Evolutionary conservation across 2,329 filamentous ascomycete genomes (phyloP), one percentile per base, ranked within the genome.

Genomic region (Hypoxylon sp.): DNA sequence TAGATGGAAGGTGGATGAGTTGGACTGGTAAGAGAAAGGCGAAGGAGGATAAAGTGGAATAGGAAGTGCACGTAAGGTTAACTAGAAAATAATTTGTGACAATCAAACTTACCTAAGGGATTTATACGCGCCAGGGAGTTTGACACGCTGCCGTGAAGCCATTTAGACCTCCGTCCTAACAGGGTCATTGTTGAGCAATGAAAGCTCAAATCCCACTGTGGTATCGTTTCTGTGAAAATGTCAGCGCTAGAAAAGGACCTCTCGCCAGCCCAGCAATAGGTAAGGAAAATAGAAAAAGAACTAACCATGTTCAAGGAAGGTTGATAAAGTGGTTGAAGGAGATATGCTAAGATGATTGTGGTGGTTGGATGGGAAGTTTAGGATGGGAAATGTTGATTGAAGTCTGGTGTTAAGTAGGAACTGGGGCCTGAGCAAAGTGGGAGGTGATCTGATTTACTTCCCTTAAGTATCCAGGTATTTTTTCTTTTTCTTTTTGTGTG

Each of bases 401-500:
- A 20, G 7, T 40, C 14, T 14, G 4, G 33, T 40, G 5, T 40
- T 40, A 40, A 40, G 14, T 20, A 44, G 40, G 6, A 44, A 44
- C 22, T 22, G 3, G 40, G 17, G 40, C 13, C 6, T 10, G 20
- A 2, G 5, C 1, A 8, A 22, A 44, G 6, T 44, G 11, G 17
- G 40, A n/a, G 17, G 3, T 3, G 5, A 8, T 44, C 11, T 20
- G 4, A 22, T n/a, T 44, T 44, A 1, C 37, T 42, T n/a, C 10
- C 40, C 40, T 17, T 3, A 10, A 6, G 13, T 22, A 20, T 44
- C 40, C 17, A 8, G 17, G 5, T 22, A 11, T 44, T 44, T 8
- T 44, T 44, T 44, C 3, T 44, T 22, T 44, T 44, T 8, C 17
- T 44, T n/a, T n/a, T 42, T 42, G 40, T 44, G 40, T 44, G n/a